Base-by-base conservation (phyloP, 83 land plant species). In the Thuja plicata region DNA sequence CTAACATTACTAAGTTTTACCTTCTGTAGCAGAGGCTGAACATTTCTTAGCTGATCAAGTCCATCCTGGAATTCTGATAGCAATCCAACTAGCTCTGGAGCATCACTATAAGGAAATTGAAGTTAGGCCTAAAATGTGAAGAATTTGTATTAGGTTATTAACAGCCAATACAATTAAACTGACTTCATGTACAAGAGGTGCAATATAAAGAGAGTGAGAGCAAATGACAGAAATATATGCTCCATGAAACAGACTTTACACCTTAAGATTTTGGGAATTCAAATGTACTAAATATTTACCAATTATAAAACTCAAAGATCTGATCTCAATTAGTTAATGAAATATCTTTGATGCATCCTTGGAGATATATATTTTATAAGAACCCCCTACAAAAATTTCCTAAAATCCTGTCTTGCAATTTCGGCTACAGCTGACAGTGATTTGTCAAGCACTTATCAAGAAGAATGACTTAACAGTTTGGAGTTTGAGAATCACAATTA, bases 21-120 rank as follows among this genome's bases (percentile, higher is more conserved):
- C 96, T 95, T 92, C 87, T 76, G 76, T 41, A 96, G 57, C 74
- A 97, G 87, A 45, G 96, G 96, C 87, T 94, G 88, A 80, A 97
- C 91, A 19, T 79, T 86, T 27, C 92, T 92, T 70, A 98, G 96
- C 41, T 97, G 91, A 80, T 92, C 88, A 55, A 93, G 89, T 9
- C 92, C 91, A 86, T 93, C 97, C 88, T 93, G 91, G 54, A 98
- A 91, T 88, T 97, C 97, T 66, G 96, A 89, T 16, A 94, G 89
- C 78, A 97, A 89, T 57, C 96, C 97, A 81, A 97, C 94, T 43
- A 98, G 89, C 86, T 98, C 99, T 41, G 99, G 99, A 84, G 99
- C 97, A 91, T 96, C 92, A 92, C 99, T 98, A 92, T 55, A 88
- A 66, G 55, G 50, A 24, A 52, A 62, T 43, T 50, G 32, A 57